Percentiles rank a stretch among this genome's conserved stretches.
Conservation (phyloP, 345 rosid species). For the Dipteronia sinensis region DNA sequence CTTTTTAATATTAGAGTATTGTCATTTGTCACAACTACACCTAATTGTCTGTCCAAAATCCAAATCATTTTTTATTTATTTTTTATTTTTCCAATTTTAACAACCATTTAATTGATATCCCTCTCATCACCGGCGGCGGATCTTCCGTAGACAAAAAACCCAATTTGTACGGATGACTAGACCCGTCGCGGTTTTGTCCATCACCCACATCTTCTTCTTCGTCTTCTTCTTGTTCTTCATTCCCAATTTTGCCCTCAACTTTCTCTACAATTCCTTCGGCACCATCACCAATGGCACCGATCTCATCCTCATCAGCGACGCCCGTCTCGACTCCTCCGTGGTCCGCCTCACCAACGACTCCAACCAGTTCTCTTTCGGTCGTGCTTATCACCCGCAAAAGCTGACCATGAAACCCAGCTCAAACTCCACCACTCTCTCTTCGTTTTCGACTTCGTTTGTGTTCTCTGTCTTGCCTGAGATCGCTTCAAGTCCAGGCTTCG, state of each 20-base stretch:
- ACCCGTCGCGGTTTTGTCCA: background rate
- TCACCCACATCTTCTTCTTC: constrained; percentile 18
- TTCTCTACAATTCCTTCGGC: constrained; percentile 67
- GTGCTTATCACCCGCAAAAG: constrained; percentile 57
- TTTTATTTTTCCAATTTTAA: no score
- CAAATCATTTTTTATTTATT: no score
- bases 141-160: no score
- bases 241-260: constrained; percentile 41
- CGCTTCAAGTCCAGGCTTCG: constrained; percentile 75
- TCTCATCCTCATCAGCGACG: constrained; percentile 60
- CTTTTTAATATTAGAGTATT: no score
- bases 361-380: constrained; percentile 58
- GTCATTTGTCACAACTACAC: no score
- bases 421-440: constrained; percentile 54
- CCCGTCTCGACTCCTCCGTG: constrained; percentile 55
- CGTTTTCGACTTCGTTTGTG: constrained; percentile 71
- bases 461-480: constrained; percentile 53
- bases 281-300: constrained; percentile 40
- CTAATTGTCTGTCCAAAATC: no score
- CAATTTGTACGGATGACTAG: no score
- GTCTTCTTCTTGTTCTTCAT: constrained; percentile 12
- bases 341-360: constrained; percentile 68
- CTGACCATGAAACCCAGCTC: constrained; percentile 46
- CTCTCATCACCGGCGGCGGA: no score
- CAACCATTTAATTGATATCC: no score